Percentiles rank a stretch among this genome's conserved stretches.
These are phyloP conservation scores for Emericellopsis terricola DNA, from an alignment of 495 filamentous ascomycete genomes.

Conservation along the genomic window DNA sequence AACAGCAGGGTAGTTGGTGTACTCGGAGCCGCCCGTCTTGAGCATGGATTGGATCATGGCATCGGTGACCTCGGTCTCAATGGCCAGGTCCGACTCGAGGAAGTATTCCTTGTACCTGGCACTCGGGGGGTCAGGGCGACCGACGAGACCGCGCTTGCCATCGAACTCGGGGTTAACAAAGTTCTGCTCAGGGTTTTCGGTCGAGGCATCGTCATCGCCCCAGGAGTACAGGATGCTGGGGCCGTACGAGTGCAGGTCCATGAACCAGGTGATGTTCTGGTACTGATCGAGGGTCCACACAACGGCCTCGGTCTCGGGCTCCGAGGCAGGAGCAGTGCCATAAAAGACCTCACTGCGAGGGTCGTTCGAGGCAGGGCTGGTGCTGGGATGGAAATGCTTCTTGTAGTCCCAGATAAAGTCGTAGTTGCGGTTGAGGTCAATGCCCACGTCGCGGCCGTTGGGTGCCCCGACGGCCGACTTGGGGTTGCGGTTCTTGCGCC, in stretches of 20 bases:
- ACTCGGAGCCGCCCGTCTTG: constrained; percentile 9
- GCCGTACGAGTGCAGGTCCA: constrained; percentile 23
- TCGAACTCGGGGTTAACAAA: constrained; percentile 18
- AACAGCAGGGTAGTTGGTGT: constrained; percentile 12
- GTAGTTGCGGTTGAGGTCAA: constrained; percentile 24
- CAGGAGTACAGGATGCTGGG: constrained; percentile 14
- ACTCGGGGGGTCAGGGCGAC: constrained; percentile 5
- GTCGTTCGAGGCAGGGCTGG: constrained; percentile 9
- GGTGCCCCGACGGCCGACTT: constrained; percentile 4
- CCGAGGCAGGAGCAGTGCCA: constrained; percentile 15
- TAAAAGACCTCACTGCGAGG: constrained; percentile 13
- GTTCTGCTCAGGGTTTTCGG: constrained; percentile 12
- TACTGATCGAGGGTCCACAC: constrained; percentile 19
- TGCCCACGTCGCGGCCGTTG: constrained; percentile 7
- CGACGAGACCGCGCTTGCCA: constrained; percentile 12
- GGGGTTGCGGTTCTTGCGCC: constrained; percentile 24
- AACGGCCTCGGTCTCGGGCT: constrained; percentile 18
- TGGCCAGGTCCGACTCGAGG: constrained; percentile 8
- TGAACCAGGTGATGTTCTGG: constrained; percentile 20
- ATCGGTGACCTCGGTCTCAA: constrained; percentile 7
- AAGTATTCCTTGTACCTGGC: constrained; percentile 18
- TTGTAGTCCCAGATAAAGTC: constrained; percentile 18
- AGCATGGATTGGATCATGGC: constrained; percentile 13
- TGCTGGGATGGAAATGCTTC: constrained; percentile 12
- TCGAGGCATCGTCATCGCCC: constrained; percentile 21